Percentiles rank a stretch among this genome's conserved stretches.
phyloP scores from a whole-genome alignment of 805 yeast species.

The Candida silvatica region DNA sequence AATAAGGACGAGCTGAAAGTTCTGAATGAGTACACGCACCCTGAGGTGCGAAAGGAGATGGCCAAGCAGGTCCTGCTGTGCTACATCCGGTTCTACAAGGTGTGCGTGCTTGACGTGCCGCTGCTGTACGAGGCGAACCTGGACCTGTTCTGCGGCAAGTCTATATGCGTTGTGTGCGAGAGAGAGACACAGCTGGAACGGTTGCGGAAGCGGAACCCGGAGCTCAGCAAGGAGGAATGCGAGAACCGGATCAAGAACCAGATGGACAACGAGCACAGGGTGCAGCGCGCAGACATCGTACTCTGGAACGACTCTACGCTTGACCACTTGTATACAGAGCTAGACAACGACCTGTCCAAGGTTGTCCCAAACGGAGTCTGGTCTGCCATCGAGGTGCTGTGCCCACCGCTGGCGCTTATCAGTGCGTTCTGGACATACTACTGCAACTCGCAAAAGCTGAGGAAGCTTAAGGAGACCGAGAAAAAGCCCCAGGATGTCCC shows the following conservation, averaged over 20 bases:
- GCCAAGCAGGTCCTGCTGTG: slow-evolving; percentile 42
- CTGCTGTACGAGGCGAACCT: slow-evolving; percentile 75
- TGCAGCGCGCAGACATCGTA: slow-evolving; percentile 52
- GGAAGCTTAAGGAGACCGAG: neutral
- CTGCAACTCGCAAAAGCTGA: too few species aligned
- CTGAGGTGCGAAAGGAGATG: slow-evolving; percentile 71
- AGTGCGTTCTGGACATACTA: slow-evolving; percentile 1
- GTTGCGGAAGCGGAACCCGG: slow-evolving; percentile 58
- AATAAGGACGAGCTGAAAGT: slow-evolving; percentile 46
- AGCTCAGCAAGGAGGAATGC: slow-evolving; percentile 58
- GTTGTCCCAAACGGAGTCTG: slow-evolving; percentile 27
- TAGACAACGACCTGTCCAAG: slow-evolving; percentile 30
- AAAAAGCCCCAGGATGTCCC: neutral
- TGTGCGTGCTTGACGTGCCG: slow-evolving; percentile 86
- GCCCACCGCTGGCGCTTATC: slow-evolving; percentile 2
- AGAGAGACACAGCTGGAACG: slow-evolving; percentile 53
- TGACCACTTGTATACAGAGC: slow-evolving; percentile 32
- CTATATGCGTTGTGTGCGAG: slow-evolving; percentile 60
- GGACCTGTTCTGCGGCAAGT: slow-evolving; percentile 60
- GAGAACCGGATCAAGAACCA: slow-evolving; percentile 67
- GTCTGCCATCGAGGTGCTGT: slow-evolving; percentile 1
- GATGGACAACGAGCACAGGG: slow-evolving; percentile 54
- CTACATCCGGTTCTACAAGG: slow-evolving; percentile 47
- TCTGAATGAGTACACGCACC: slow-evolving; percentile 78
- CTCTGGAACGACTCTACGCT: slow-evolving; percentile 51